A percentile compares a stretch with the other conserved stretches of the same genome.
These are phyloP conservation scores for Talaromyces sp. DNA, from an alignment of 2,329 filamentous ascomycete species.

Conservation along the genomic window DNA sequence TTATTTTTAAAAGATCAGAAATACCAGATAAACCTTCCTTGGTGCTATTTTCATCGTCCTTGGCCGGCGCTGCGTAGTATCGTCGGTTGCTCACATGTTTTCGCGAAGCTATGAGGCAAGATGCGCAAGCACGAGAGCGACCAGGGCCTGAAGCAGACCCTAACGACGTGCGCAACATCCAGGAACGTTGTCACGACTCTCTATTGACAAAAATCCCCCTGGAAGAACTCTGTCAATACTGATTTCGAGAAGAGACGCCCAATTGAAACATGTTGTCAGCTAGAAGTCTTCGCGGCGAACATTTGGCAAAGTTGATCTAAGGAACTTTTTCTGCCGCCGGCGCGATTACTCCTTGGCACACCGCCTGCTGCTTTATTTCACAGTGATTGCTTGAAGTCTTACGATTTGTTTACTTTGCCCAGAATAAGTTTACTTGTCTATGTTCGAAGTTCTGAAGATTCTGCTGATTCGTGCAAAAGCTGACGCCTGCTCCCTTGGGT, in stretches of 20 bases:
- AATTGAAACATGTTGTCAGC: not conserved
- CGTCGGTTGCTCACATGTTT: slow-evolving; percentile 25
- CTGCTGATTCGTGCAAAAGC: not conserved
- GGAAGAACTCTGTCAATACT: not conserved
- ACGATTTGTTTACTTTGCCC: not conserved
- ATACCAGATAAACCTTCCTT: not conserved
- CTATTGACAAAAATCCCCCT: not conserved
- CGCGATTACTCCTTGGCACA: slow-evolving; percentile 17
- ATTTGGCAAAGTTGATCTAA: slow-evolving; percentile 6
- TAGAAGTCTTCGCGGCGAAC: not conserved
- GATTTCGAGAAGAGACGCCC: not conserved
- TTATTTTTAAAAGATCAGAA: not conserved
- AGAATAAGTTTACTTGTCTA: not conserved
- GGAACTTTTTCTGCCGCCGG: slow-evolving; percentile 22
- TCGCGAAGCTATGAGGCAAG: slow-evolving; percentile 29
- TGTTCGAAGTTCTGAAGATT: not conserved
- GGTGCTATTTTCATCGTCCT: slow-evolving; percentile 7
- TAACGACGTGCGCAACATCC: slow-evolving; percentile 39
- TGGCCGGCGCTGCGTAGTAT: slow-evolving; percentile 26
- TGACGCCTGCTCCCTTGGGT: not conserved
- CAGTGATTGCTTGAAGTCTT: not conserved
- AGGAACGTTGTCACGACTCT: slow-evolving; percentile 8
- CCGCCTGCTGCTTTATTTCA: slow-evolving; percentile 11
- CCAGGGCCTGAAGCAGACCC: slow-evolving; percentile 36
- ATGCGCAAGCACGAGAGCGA: slow-evolving; percentile 35